A percentile compares a stretch with the other conserved stretches of the same genome.
phyloP scores from a whole-genome alignment of 495 filamentous ascomycete genomes.

The Xeromyces bisporus region DNA sequence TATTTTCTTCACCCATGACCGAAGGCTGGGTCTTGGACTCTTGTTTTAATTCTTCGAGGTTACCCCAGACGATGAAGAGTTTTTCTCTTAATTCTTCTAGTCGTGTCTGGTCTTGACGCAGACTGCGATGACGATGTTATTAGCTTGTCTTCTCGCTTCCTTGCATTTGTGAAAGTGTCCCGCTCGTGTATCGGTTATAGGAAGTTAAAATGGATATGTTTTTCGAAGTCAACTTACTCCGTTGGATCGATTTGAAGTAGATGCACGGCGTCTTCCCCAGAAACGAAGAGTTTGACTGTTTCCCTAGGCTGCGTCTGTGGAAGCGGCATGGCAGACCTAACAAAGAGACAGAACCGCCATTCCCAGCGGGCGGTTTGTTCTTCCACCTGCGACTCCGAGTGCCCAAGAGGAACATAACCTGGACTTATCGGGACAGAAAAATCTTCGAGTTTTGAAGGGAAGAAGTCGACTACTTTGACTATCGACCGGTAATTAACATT shows the following conservation, averaged over 20 bases:
- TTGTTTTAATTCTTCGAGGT: constrained; percentile 54
- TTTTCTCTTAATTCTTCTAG: constrained; percentile 45
- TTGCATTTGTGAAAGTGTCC: too few species aligned
- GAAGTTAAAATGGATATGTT: constrained; percentile 1
- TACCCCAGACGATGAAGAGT: constrained; percentile 71
- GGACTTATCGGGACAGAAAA: constrained; percentile 40
- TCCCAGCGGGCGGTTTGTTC: constrained; percentile 35
- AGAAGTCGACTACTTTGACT: constrained; percentile 70
- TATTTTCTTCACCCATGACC: constrained; percentile 3
- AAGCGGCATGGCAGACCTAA: constrained; percentile 40
- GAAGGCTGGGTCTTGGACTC: too few species aligned
- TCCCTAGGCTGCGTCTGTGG: constrained; percentile 17
- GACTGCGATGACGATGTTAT: constrained; percentile 19
- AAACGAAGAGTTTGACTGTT: constrained; percentile 47
- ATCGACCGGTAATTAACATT: constrained; percentile 51
- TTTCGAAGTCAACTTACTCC: too few species aligned
- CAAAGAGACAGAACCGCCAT: constrained; percentile 61
- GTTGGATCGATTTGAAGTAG: constrained; percentile 48
- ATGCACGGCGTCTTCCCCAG: constrained; percentile 43
- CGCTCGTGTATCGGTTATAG: neutral
- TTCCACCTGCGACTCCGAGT: constrained; percentile 16
- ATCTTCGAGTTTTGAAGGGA: constrained; percentile 51
- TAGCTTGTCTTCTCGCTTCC: too few species aligned
- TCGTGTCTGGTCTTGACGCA: constrained; percentile 30
- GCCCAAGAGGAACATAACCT: constrained; percentile 32